Evolutionary conservation across 1,284 basidiomycete genomes (phyloP).

Genomic region (Melampsora medusae): DNA sequence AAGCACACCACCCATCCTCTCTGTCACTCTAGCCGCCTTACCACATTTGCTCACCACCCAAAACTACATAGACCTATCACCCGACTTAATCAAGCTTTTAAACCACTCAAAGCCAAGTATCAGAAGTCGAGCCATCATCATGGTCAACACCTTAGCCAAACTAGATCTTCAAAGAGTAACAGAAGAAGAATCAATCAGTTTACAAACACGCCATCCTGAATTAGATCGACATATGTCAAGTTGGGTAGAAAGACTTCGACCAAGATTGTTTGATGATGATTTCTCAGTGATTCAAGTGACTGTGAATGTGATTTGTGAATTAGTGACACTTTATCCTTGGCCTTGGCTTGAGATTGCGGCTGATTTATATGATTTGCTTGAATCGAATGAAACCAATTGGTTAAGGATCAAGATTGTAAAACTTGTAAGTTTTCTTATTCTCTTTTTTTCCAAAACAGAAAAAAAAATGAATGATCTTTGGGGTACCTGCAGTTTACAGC

Average conservation of each 20-base stretch:
- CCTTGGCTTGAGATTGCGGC: slow-evolving; percentile 66
- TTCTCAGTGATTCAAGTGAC: slow-evolving; percentile 83
- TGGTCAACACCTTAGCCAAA: slow-evolving; percentile 63
- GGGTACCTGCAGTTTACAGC: slow-evolving; percentile 73
- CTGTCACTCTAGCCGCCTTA: slow-evolving; percentile 33
- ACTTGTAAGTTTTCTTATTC: slow-evolving; percentile 63
- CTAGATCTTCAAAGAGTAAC: slow-evolving; percentile 41
- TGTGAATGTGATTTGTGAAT: slow-evolving; percentile 90
- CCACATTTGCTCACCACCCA: slow-evolving; percentile 24
- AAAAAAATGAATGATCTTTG: slow-evolving; percentile 32
- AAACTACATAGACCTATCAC: slow-evolving; percentile 74
- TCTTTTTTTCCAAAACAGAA: too few species aligned
- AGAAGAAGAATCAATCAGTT: slow-evolving; percentile 11
- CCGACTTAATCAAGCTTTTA: slow-evolving; percentile 81
- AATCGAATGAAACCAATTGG: slow-evolving; percentile 95
- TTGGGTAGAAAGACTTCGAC: slow-evolving; percentile 63
- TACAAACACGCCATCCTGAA: slow-evolving; percentile 50
- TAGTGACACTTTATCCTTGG: slow-evolving; percentile 70
- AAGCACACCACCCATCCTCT: slow-evolving; percentile 42
- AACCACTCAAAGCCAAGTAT: slow-evolving; percentile 82
- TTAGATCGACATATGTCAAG: slow-evolving; percentile 19
- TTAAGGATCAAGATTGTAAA: slow-evolving; percentile 99
- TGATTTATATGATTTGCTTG: slow-evolving; percentile 89
- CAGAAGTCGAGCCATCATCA: slow-evolving; percentile 81
- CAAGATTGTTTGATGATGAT: slow-evolving; percentile 82